phyloP scores from a whole-genome alignment of 805 yeast species.

The Millerozyma acaciae region DNA sequence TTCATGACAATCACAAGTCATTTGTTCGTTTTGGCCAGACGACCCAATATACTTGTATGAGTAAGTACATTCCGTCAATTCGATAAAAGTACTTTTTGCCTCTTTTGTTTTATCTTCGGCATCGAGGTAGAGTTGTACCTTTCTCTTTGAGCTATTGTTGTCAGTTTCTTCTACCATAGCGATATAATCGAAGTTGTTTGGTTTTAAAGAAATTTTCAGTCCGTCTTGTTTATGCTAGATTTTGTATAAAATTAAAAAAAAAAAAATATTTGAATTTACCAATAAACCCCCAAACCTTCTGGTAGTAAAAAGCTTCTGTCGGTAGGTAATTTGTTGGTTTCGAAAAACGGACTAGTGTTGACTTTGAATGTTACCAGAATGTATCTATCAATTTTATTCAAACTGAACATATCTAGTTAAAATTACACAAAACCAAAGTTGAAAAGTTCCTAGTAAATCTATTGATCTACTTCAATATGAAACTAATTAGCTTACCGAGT shows the following conservation, averaged over 20 bases:
- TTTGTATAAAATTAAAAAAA: not conserved
- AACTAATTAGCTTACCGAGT: slow-evolving; percentile 13
- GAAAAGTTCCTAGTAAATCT: not conserved
- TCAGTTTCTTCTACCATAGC: slow-evolving; percentile 6
- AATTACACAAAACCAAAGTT: slow-evolving; percentile 3
- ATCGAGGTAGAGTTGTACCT: slow-evolving; percentile 28
- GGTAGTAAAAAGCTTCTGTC: too few species aligned
- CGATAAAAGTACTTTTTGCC: slow-evolving; percentile 57
- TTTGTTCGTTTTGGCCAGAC: slow-evolving; percentile 72
- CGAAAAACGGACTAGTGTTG: too few species aligned
- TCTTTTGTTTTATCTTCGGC: slow-evolving; percentile 62
- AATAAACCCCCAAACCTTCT: too few species aligned
- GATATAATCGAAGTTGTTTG: too few species aligned
- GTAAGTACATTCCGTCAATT: slow-evolving; percentile 59
- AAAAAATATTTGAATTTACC: too few species aligned
- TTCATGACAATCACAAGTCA: slow-evolving; percentile 86
- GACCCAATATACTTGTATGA: slow-evolving; percentile 58
- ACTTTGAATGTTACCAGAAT: too few species aligned
- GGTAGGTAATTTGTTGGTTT: too few species aligned
- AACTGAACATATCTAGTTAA: slow-evolving; percentile 2
- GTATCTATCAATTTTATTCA: slow-evolving; percentile 1
- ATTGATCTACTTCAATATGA: slow-evolving; percentile 5
- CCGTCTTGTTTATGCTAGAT: not conserved
- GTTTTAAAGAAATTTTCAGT: not conserved
- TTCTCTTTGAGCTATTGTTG: slow-evolving; percentile 1